phyloP scores from a whole-genome alignment of 2,329 filamentous ascomycete species.

The Xylaria digitata region DNA sequence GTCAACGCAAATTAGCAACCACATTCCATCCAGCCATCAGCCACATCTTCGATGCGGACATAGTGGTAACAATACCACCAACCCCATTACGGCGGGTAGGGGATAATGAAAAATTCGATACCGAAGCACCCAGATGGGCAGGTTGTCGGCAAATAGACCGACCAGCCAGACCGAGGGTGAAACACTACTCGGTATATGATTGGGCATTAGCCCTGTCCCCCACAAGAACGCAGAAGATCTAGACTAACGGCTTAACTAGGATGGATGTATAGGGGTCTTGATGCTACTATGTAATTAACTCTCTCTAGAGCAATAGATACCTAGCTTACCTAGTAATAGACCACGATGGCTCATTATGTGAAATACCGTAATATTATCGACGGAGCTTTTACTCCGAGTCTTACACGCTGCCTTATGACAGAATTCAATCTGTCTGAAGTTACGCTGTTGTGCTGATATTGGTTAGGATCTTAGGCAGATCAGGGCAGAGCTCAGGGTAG shows the following conservation, averaged over 20 bases:
- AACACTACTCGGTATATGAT: slow-evolving; percentile 18
- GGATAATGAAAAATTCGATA: neutral
- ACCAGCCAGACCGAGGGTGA: slow-evolving; percentile 20
- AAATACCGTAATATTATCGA: neutral
- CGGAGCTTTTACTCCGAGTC: slow-evolving; percentile 33
- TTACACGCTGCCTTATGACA: no score
- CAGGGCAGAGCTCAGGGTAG: neutral
- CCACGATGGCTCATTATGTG: slow-evolving; percentile 6
- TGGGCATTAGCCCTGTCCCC: slow-evolving; percentile 15
- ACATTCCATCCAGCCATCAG: neutral
- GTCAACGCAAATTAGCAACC: neutral
- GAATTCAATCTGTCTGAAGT: neutral
- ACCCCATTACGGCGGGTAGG: no score
- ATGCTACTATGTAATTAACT: no score
- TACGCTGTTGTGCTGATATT: neutral
- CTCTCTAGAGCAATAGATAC: slow-evolving; percentile 1
- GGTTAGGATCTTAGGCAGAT: neutral
- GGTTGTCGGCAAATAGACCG: slow-evolving; percentile 23
- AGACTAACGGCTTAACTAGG: slow-evolving; percentile 13
- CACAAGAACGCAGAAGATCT: slow-evolving; percentile 15
- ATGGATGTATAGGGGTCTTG: neutral
- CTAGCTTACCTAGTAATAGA: slow-evolving; percentile 18
- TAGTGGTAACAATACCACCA: no score
- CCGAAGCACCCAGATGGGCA: slow-evolving; percentile 14
- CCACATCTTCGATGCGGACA: neutral